These are phyloP conservation scores for Leishmania mexicana DNA, from an alignment of 208 protist species.

Conservation along the genomic window DNA sequence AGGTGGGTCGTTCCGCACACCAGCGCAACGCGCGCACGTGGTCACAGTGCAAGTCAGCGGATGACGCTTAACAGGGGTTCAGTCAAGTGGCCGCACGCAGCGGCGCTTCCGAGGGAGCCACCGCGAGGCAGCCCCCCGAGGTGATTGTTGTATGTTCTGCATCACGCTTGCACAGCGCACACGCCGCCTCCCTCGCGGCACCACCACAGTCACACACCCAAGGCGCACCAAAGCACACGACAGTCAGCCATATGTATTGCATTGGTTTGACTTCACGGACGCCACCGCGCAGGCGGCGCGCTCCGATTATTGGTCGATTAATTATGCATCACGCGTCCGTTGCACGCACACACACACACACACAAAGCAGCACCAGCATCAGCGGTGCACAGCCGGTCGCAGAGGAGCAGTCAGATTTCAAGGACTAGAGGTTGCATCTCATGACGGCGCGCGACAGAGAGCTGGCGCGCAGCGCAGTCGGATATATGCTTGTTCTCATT, in stretches of 20 bases:
- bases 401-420: constrained; percentile 37
- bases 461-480: constrained; percentile 24
- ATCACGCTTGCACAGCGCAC: constrained; percentile 30
- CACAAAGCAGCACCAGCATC: neutral
- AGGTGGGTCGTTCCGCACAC: constrained; percentile 29
- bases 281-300: constrained; percentile 3
- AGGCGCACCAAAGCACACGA: neutral
- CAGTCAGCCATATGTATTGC: constrained; percentile 9
- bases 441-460: constrained; percentile 20
- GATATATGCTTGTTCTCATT: constrained; percentile 73
- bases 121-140: constrained; percentile 22
- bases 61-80: constrained; percentile 47
- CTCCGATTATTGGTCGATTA: constrained; percentile 22
- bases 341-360: neutral
- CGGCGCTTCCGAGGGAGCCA: constrained; percentile 26
- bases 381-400: neutral
- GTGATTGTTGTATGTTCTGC: constrained; percentile 39
- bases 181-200: neutral
- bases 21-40: constrained; percentile 4
- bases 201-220: neutral
- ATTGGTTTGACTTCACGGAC: constrained; percentile 19
- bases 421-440: constrained; percentile 53
- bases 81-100: constrained; percentile 23
- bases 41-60: constrained; percentile 29
- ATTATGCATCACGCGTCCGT: constrained; percentile 13